Base-by-base conservation (phyloP, 768 basidiomycete genomes). In the Cytidiella melzeri region DNA sequence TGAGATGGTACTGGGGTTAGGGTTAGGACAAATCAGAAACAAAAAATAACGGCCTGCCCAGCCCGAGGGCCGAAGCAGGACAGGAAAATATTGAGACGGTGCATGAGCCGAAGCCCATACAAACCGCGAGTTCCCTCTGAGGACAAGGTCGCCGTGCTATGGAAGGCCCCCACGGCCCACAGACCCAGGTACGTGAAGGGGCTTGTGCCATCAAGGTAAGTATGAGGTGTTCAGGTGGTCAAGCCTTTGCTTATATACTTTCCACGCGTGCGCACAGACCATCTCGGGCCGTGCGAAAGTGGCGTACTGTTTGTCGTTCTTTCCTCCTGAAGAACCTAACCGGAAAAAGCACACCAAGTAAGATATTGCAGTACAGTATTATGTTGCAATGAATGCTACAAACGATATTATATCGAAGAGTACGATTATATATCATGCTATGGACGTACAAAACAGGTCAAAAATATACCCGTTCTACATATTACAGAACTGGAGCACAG, bases 91-190 rank as follows among this genome's bases (percentile, higher is more conserved):
- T 67, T 67, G 52, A 63, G 65, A 67, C 64, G 58, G 58, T 68
- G 66, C 67, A 66, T 64, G 62, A 59, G 62, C 64, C 60, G 61
- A 55, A 62, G 63, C 66, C 49, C 58, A 70, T 66, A 73, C 71
- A 73, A 74, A 64, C 63, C 64, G 54, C 36, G 41, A 26, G 53
- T 45, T 60, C 65, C 67, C 69, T 68, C 66, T 70, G 68, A 50
- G 72, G 70, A 72, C 69, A 71, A 43, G 67, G 72, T 72, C 70
- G 72, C 70, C 70, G 70, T 72, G 72, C 72, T 69, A 70, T 73
- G 70, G 51, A 51, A 41, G 48, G 47, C 40, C 53, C 52, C 61
- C 56, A 55, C 43, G 52, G 61, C 61, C 61, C 61, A 57, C 54
- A 51, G 44, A 39, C 56, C 52, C 58, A 50, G 56, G 54, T 39